Conservation (phyloP, 2,329 filamentous ascomycete genomes). For the Beauveria pseudobassiana region DNA sequence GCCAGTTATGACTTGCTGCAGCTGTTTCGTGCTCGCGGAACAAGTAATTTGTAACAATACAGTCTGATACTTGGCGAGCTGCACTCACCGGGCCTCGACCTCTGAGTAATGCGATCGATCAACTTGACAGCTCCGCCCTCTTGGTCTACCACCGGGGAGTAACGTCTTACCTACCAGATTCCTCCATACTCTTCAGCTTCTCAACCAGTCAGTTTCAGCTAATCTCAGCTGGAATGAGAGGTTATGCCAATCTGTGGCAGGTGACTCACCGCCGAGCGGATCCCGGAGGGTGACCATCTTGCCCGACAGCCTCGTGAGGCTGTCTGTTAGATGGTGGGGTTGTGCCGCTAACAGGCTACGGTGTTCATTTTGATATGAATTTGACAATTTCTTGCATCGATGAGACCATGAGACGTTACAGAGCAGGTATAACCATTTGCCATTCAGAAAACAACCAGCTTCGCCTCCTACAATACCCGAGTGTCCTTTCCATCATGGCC, state of each 20-base stretch:
- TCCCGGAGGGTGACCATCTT: not conserved
- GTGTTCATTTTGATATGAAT: not conserved
- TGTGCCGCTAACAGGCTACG: not conserved
- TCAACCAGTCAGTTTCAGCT: not conserved
- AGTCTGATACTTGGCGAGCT: too few species aligned
- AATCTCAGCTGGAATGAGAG: not conserved
- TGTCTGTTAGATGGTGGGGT: not conserved
- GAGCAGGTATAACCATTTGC: not conserved
- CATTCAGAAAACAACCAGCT: not conserved
- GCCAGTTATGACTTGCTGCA: too few species aligned
- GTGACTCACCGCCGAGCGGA: not conserved
- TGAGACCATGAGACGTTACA: not conserved
- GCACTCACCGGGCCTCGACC: too few species aligned
- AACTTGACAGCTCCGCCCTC: not conserved
- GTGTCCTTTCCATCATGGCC: not conserved
- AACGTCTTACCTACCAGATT: not conserved
- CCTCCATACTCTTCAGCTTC: not conserved
- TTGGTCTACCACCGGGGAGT: not conserved
- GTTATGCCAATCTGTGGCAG: not conserved
- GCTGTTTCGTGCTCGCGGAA: too few species aligned
- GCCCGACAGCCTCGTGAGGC: not conserved
- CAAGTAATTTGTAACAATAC: too few species aligned
- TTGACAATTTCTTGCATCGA: not conserved
- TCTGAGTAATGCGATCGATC: not conserved
- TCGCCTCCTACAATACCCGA: not conserved